These are phyloP conservation scores for Plicaturopsis crispa DNA, from an alignment of 768 basidiomycete genomes.

Conservation along the genomic window DNA sequence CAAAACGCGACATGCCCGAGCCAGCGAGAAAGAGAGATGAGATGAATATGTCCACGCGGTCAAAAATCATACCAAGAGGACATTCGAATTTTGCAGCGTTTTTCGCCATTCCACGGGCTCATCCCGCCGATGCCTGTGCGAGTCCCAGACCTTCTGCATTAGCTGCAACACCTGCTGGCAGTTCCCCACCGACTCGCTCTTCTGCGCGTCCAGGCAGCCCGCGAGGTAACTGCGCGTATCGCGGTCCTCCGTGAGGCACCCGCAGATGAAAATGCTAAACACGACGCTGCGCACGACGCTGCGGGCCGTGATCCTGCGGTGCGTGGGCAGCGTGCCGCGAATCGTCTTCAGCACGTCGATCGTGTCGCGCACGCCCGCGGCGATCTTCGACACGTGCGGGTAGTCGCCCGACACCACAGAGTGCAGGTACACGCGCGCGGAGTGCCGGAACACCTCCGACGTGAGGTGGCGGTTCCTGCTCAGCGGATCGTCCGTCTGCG, in stretches of 20 bases:
- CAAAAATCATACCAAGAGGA: conserved; percentile 51
- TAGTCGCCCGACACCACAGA: conserved; percentile 70
- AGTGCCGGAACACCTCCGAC: conserved; percentile 63
- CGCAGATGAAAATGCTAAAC: conserved; percentile 69
- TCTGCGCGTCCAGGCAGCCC: conserved; percentile 41
- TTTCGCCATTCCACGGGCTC: conserved; percentile 56
- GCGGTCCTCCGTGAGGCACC: conserved; percentile 52
- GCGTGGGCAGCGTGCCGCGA: conserved; percentile 1
- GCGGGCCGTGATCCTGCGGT: conserved; percentile 25
- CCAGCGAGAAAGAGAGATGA: no score
- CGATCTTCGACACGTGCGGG: conserved; percentile 60
- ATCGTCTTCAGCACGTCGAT: conserved; percentile 33
- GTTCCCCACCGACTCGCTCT: conserved; percentile 55
- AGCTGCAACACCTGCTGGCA: conserved; percentile 44
- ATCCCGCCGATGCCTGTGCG: conserved; percentile 21
- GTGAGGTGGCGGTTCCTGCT: conserved; percentile 24
- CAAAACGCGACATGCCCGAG: no score
- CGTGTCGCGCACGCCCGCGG: conserved; percentile 42
- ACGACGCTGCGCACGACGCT: conserved; percentile 72
- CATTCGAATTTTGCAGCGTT: conserved; percentile 37
- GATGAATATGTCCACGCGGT: no score
- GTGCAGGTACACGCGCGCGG: conserved; percentile 69
- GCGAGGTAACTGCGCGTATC: conserved; percentile 35
- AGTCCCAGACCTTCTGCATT: conserved; percentile 52
- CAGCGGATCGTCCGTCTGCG: neutral